Evolutionary conservation across 2,329 filamentous ascomycete species (phyloP), one percentile per base, ranked within the genome.

Genomic region (Dactylella cylindrospora): DNA sequence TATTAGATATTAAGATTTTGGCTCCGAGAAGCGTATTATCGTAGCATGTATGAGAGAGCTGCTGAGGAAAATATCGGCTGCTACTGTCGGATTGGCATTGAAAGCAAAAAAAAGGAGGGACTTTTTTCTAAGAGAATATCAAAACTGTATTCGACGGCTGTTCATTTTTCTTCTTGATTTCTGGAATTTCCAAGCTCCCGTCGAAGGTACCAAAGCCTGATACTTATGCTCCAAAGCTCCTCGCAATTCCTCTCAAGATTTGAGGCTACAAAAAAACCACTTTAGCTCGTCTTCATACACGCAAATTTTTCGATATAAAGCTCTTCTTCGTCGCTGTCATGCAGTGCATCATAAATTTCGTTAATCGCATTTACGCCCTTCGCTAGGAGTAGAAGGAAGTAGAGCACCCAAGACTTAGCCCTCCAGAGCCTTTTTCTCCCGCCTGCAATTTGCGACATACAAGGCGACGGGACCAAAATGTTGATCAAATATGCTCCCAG

Each of bases 311-410:
- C 41, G 5, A 19, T 19, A 33, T 31, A 33, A 33, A 33, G 41
- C 41, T 22, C n/a, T 12, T 25, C 35, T 31, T 28, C 41, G 39
- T 54, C 52, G 52, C 52, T 57, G 47, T 57, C 41, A 33, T 49
- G 43, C 49, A 38, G 49, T 49, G 49, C 52, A 49, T 41, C 17
- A 15, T 28, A 55, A 53, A 53, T 53, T 40, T 53, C 40, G 39
- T 45, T 32, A 35, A 49, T 49, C 44, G 52, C 39, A 52, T 51
- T 40, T 35, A 33, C 26, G 33, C 25, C 25, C 13, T n/a, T 38
- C n/a, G 29, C 54, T 60, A 15, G 46, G 54, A 60, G 32, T 52
- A 52, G 54, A 60, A 60, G 54, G 54, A 52, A 40, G 19, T 26
- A 25, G 4, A 19, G 13, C 19, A 10, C 20, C 52, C 36, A 43